phyloP scores from a whole-genome alignment of 345 rosid species.

The Erysimum cheiranthoides region DNA sequence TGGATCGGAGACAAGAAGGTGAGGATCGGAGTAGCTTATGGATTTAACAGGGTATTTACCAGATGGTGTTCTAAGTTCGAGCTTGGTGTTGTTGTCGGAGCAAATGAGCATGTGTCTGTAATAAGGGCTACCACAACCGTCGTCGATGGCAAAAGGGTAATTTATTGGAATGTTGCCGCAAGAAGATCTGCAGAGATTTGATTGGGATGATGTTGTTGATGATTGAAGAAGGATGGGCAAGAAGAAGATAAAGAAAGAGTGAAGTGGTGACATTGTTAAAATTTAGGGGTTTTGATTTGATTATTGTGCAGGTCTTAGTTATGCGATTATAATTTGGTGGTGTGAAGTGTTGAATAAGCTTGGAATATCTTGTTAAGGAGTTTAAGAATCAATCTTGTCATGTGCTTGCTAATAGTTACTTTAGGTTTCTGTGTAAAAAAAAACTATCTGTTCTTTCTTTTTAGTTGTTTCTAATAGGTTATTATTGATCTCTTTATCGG shows the following conservation, averaged over 20 bases:
- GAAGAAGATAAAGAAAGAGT: constrained; percentile 35
- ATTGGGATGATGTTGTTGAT: constrained; percentile 48
- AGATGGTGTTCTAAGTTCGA: constrained; percentile 84
- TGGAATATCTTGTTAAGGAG: constrained; percentile 47
- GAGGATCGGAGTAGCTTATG: constrained; percentile 86
- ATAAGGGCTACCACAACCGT: constrained; percentile 90
- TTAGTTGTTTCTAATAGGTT: background rate
- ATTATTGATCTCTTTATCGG: background rate
- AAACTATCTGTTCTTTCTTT: too few species aligned
- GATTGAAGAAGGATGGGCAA: constrained; percentile 24
- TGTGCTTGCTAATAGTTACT: constrained; percentile 1
- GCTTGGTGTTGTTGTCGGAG: constrained; percentile 57
- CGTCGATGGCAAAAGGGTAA: constrained; percentile 82
- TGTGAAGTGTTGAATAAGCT: constrained; percentile 45
- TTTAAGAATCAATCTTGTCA: constrained; percentile 40
- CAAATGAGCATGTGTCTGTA: constrained; percentile 83
- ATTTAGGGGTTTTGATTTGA: constrained; percentile 1
- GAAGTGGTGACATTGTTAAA: constrained; percentile 40
- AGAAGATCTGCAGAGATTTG: constrained; percentile 63
- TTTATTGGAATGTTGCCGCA: constrained; percentile 74
- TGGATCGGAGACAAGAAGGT: constrained; percentile 71
- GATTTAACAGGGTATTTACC: constrained; percentile 71
- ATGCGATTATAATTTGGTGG: constrained; percentile 23
- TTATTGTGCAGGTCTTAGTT: constrained; percentile 10
- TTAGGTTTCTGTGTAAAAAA: background rate